phyloP scores from a whole-genome alignment of 306 rosid genomes.

The Vigna radiata region DNA sequence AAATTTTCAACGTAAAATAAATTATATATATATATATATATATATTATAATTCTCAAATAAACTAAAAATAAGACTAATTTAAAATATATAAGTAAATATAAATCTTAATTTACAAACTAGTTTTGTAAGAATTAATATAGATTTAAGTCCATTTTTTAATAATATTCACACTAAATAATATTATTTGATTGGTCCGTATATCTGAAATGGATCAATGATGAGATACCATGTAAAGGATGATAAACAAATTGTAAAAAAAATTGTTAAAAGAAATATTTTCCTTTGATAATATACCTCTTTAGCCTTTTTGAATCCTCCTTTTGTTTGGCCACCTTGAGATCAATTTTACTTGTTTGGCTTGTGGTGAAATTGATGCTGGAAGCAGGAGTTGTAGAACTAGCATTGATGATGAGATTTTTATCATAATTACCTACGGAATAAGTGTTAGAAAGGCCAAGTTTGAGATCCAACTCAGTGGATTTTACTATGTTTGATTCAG shows the following conservation, averaged over 20 bases:
- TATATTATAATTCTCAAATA: too few relatives aligned
- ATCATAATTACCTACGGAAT: neutral
- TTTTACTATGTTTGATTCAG: conserved; percentile 2
- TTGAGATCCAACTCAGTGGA: neutral
- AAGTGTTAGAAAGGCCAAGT: neutral
- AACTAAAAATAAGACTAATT: too few relatives aligned
- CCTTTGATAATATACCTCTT: neutral
- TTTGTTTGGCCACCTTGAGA: neutral
- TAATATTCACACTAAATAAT: neutral
- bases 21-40: neutral
- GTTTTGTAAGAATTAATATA: too few relatives aligned
- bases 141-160: too few relatives aligned
- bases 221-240: too few relatives aligned
- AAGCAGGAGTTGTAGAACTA: neutral
- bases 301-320: neutral
- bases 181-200: too few relatives aligned
- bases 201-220: too few relatives aligned
- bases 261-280: too few relatives aligned
- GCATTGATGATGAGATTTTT: neutral
- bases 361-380: neutral
- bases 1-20: neutral
- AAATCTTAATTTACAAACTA: too few relatives aligned
- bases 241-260: too few relatives aligned
- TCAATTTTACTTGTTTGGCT: neutral
- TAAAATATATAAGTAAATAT: too few relatives aligned